phyloP scores from a whole-genome alignment of 2,329 filamentous ascomycete species.

The Camillea tinctor region DNA sequence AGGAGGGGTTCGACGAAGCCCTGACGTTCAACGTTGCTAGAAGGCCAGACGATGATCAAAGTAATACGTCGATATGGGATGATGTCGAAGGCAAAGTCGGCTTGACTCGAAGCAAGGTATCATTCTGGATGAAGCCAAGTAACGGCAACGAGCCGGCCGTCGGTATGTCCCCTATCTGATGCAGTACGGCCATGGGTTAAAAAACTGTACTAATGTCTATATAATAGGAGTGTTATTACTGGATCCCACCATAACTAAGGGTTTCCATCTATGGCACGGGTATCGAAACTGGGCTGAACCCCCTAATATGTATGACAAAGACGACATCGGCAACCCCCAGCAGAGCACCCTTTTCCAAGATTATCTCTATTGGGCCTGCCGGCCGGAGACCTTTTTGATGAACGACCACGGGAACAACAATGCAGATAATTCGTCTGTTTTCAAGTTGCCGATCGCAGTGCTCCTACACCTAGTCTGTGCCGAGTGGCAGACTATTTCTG shows the following conservation, averaged over 20 bases:
- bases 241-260: conserved; percentile 16
- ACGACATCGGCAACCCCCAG: not conserved
- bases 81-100: conserved; percentile 18
- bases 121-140: conserved; percentile 22
- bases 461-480: conserved; percentile 26
- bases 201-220: not conserved
- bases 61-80: conserved; percentile 26
- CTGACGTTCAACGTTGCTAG: conserved; percentile 22
- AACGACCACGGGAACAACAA: not conserved
- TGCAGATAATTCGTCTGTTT: not conserved
- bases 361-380: conserved; percentile 27
- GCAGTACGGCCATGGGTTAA: not conserved
- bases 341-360: conserved; percentile 22
- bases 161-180: not conserved
- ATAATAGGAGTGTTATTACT: conserved; percentile 12
- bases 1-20: conserved; percentile 10
- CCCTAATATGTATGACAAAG: not conserved
- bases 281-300: conserved; percentile 19
- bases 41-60: conserved; percentile 24
- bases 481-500: conserved; percentile 28
- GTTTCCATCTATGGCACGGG: conserved; percentile 26
- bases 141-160: not conserved
- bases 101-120: conserved; percentile 23
- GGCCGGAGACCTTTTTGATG: conserved; percentile 13
- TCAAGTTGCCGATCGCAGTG: conserved; percentile 19